Conservation (phyloP, 2,329 filamentous ascomycete genomes). For the Cercospora zeae-maydis region DNA sequence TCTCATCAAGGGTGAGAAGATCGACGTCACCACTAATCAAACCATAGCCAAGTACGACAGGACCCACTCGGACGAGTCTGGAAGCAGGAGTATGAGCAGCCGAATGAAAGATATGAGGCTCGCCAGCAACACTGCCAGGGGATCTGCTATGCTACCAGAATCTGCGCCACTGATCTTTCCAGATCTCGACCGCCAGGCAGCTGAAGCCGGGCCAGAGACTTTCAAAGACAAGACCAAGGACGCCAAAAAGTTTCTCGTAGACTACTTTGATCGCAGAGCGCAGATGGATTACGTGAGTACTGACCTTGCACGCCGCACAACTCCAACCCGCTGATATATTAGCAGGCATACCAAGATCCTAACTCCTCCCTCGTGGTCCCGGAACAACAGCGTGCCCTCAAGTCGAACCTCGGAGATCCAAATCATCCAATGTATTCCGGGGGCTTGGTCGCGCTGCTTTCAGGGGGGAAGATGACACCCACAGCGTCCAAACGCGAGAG, state of each 20-base stretch:
- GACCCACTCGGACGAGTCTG: constrained; percentile 1
- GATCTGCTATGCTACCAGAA: constrained; percentile 45
- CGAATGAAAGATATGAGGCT: constrained; percentile 38
- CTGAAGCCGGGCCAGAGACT: constrained; percentile 24
- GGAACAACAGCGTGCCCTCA: constrained; percentile 40
- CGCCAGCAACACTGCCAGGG: constrained; percentile 40
- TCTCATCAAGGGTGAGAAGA: constrained; percentile 23
- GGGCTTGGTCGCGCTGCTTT: constrained; percentile 46
- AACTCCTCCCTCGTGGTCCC: constrained; percentile 38
- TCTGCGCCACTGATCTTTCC: constrained; percentile 52
- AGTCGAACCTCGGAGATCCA: constrained; percentile 51
- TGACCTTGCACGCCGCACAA: not conserved
- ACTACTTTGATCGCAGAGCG: constrained; percentile 51
- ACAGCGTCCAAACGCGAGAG: constrained; percentile 8
- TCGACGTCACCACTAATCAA: constrained; percentile 40
- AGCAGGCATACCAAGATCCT: constrained; percentile 39
- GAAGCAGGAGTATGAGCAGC: constrained; percentile 21
- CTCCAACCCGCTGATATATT: constrained; percentile 33
- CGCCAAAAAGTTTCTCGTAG: constrained; percentile 41
- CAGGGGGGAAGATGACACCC: constrained; percentile 43
- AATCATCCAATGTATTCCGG: constrained; percentile 52
- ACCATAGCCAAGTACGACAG: constrained; percentile 30
- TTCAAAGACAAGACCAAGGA: constrained; percentile 32
- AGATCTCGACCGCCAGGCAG: constrained; percentile 36
- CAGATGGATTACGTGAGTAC: constrained; percentile 45